A percentile compares a stretch with the other conserved stretches of the same genome.
Conservation (phyloP, 73 alveolate species). For the Effrenium voratum region DNA sequence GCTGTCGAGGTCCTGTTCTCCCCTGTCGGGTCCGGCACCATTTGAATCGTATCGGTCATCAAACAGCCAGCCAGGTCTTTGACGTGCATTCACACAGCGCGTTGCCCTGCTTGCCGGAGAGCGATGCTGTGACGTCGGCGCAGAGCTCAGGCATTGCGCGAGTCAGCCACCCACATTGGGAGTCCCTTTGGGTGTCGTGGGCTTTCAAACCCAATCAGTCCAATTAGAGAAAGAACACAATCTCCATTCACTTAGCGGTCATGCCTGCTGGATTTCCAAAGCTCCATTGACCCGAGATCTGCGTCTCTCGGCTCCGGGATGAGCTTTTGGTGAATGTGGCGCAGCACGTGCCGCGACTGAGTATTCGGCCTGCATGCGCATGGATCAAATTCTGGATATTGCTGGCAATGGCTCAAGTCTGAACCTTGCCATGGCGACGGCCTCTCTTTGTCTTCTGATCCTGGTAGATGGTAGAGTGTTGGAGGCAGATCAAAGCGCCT, state of each 20-base stretch:
- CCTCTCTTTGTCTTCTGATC: background rate
- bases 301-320: slow-evolving; percentile 77
- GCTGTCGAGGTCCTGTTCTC: background rate
- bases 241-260: no score
- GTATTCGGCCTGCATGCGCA: background rate
- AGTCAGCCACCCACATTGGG: no score
- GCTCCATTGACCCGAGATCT: no score
- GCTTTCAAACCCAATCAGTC: no score
- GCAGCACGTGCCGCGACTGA: slow-evolving; percentile 32
- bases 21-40: background rate
- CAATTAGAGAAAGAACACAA: no score
- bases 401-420: no score
- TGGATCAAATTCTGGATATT: no score
- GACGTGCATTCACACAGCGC: slow-evolving; percentile 55
- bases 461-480: no score
- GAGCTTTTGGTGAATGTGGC: slow-evolving; percentile 88
- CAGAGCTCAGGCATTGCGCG: no score
- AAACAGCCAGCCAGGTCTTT: slow-evolving; percentile 49
- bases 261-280: no score
- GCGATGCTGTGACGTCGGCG: slow-evolving; percentile 91
- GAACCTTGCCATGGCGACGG: background rate
- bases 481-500: no score
- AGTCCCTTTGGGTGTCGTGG: no score
- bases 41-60: background rate
- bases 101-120: slow-evolving; percentile 50